A percentile compares a stretch with the other conserved stretches of the same genome.
Conservation (phyloP, 768 basidiomycete species). For the Mycena maculata region DNA sequence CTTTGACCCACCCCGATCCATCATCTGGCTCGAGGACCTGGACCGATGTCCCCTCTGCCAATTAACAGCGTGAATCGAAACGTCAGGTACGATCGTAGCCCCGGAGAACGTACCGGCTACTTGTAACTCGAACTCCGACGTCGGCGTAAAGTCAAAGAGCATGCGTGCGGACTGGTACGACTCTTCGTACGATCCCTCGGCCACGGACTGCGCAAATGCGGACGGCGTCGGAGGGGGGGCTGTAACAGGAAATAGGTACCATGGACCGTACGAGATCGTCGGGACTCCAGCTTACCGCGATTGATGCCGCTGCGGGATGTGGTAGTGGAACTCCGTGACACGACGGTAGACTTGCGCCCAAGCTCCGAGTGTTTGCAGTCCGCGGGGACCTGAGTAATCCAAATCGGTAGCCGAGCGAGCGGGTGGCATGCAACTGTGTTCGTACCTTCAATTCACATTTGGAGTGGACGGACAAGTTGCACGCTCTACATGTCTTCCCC, state of each 20-base stretch:
- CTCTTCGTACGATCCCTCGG: constrained; percentile 55
- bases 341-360: constrained; percentile 39
- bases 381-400: constrained; percentile 69
- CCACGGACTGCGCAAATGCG: constrained; percentile 61
- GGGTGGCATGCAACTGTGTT: neutral
- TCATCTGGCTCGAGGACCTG: constrained; percentile 83
- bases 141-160: constrained; percentile 79
- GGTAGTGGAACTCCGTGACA: constrained; percentile 40
- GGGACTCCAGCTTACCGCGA: constrained; percentile 14
- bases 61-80: constrained; percentile 30
- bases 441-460: constrained; percentile 89
- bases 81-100: constrained; percentile 7
- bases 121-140: constrained; percentile 81
- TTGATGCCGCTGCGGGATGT: constrained; percentile 34
- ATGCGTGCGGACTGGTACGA: constrained; percentile 67
- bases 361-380: constrained; percentile 62
- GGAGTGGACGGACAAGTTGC: constrained; percentile 82
- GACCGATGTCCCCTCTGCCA: constrained; percentile 71
- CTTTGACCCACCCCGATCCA: constrained; percentile 90
- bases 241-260: neutral
- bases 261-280: neutral
- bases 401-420: constrained; percentile 7
- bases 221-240: constrained; percentile 60
- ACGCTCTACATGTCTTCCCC: constrained; percentile 85
- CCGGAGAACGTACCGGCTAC: constrained; percentile 63